These are phyloP conservation scores for Ascocoryne sarcoides DNA, from an alignment of 2,329 filamentous ascomycete species.

Conservation along the genomic window DNA sequence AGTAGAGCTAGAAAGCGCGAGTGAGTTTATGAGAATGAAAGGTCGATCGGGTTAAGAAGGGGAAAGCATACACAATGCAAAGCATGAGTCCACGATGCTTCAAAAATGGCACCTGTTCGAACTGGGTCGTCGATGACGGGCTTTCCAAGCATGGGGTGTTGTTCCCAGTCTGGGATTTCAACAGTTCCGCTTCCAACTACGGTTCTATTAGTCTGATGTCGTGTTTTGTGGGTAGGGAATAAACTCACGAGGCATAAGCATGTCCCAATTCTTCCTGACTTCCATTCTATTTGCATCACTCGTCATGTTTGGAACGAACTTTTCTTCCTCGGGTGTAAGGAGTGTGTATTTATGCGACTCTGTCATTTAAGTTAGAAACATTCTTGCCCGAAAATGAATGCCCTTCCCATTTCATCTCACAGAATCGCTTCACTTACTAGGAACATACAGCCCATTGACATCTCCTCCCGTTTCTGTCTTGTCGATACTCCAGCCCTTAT, in stretches of 20 bases:
- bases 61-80: constrained; percentile 23
- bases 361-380: neutral
- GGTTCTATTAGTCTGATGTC: too few relatives aligned
- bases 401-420: neutral
- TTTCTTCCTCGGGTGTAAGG: constrained; percentile 24
- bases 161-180: constrained; percentile 23
- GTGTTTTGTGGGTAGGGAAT: too few relatives aligned
- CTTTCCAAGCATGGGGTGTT: constrained; percentile 27
- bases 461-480: constrained; percentile 28
- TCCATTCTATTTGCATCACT: constrained; percentile 24
- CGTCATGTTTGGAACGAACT: constrained; percentile 29
- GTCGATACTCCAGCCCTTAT: constrained; percentile 1
- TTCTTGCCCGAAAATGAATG: neutral
- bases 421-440: constrained; percentile 18
- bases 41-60: neutral
- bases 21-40: neutral
- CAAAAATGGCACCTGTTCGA: constrained; percentile 24
- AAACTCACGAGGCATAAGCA: constrained; percentile 26
- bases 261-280: constrained; percentile 27
- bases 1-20: constrained; percentile 20
- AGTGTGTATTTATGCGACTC: constrained; percentile 24
- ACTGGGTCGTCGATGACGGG: constrained; percentile 28
- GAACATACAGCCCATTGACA: constrained; percentile 28
- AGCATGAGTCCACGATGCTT: constrained; percentile 30
- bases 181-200: constrained; percentile 28